Conservation (phyloP, 495 filamentous ascomycete species). For the Geopyxis carbonaria region DNA sequence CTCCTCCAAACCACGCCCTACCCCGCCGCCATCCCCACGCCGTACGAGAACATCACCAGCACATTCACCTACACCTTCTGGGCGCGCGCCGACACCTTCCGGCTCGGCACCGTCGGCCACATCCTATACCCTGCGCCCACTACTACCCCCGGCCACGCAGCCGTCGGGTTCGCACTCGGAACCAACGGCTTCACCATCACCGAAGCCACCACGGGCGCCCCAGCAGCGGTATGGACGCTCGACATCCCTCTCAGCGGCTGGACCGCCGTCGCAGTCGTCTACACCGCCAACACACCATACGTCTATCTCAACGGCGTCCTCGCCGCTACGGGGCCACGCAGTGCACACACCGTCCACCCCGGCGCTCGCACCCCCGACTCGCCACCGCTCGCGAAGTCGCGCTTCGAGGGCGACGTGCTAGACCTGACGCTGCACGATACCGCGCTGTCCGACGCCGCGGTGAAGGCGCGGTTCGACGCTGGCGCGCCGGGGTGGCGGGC, state of each 20-base stretch:
- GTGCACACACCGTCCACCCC: not conserved
- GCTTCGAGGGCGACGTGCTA: slow-evolving; percentile 1
- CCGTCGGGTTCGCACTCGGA: slow-evolving; percentile 4
- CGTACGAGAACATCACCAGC: not conserved
- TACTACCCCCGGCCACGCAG: slow-evolving; percentile 1
- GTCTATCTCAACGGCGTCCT: slow-evolving; percentile 3
- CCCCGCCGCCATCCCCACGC: not conserved
- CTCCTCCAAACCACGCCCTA: not conserved
- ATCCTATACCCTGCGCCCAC: slow-evolving; percentile 2
- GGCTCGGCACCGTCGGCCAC: slow-evolving; percentile 2
- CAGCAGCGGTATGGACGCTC: not conserved
- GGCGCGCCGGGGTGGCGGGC: not conserved
- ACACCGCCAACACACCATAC: not conserved
- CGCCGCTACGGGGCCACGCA: slow-evolving; percentile 6
- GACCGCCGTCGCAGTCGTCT: slow-evolving; percentile 2
- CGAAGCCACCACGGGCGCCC: not conserved
- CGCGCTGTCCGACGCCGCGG: not conserved
- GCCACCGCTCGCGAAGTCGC: not conserved
- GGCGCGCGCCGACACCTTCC: slow-evolving; percentile 4
- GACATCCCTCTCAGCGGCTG: not conserved
- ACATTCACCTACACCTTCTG: slow-evolving; percentile 2
- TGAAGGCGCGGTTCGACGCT: not conserved
- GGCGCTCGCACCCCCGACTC: slow-evolving; percentile 1
- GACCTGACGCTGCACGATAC: not conserved
- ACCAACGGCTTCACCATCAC: slow-evolving; percentile 8